Base-by-base conservation (phyloP, 75 land plant genomes). In the Ceratopteris richardii region DNA sequence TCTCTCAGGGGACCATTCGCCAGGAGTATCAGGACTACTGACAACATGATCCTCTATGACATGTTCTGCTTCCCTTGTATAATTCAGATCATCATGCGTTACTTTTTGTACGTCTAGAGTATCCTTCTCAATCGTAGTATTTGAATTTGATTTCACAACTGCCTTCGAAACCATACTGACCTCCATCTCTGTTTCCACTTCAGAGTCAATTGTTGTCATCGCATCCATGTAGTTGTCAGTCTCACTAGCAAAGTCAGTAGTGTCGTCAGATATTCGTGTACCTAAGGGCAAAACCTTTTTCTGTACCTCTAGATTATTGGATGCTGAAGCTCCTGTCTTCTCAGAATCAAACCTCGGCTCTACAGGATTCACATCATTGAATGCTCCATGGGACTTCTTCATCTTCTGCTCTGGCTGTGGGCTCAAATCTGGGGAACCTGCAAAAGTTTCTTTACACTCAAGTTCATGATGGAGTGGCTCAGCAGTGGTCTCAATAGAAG, bases 171-270 rank as follows among this genome's bases (percentile, higher is more conserved):
- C 83, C 22, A 67, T 75, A 50, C 70, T 74, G 42, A 48, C 54
- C 19, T 87, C 97, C 29, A 64, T 51, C 30, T 87, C 97, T 66
- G 69, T 77, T 51, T 92, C 97, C 33, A 69, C 57, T 71, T 90
- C 96, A 12, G 90, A 82, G 30, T 85, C 90, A 67, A 88, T 68
- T 4, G 84, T 80, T 51, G 88, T 73, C 42, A 80, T 80, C 44
- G 96, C 98, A 77, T 89, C 91, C 72, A 77, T 51, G 43, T 68
- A 89, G 53, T 79, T 65, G 2, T 89, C 96, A 27, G 79, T 44
- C 51, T 86, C 96, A 73, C 91, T 94, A 43, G 76, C 77, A 43
- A 74, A 51, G 36, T 83, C 90, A 56, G 37, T 33, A 33, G 9
- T 9, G 9, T 33, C 37, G 7, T 82, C 77, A 72, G 54, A 41